phyloP scores from a whole-genome alignment of 78 protist species.

The Dictyostelium brefeldianum region DNA sequence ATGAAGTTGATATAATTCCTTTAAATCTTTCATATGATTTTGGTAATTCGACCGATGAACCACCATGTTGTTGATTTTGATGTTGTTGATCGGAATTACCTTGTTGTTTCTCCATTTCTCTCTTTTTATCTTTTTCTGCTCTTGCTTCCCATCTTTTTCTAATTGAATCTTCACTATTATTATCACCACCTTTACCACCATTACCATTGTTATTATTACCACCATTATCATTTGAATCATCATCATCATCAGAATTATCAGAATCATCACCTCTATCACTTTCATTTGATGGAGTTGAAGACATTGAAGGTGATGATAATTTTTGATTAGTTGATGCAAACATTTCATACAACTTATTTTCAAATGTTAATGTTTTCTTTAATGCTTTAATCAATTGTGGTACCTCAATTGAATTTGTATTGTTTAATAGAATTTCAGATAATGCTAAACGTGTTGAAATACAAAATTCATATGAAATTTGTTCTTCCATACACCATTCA shows the following conservation, averaged over 20 bases:
- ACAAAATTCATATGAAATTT: slow-evolving; percentile 77
- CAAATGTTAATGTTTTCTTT: slow-evolving; percentile 76
- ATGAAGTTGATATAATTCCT: slow-evolving; percentile 76
- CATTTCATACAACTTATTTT: slow-evolving; percentile 32
- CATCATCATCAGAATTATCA: not conserved
- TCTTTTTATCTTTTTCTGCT: slow-evolving; percentile 13
- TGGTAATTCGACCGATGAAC: slow-evolving; percentile 4
- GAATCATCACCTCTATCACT: slow-evolving; percentile 22
- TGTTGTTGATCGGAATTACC: not conserved
- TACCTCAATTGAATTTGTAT: slow-evolving; percentile 20
- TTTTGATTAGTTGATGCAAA: slow-evolving; percentile 20
- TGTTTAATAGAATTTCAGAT: slow-evolving; percentile 10
- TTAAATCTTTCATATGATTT: slow-evolving; percentile 51
- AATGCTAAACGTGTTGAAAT: slow-evolving; percentile 44
- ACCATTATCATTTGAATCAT: not conserved
- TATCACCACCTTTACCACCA: not conserved
- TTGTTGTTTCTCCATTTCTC: slow-evolving; percentile 41
- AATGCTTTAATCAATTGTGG: slow-evolving; percentile 52
- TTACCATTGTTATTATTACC: not conserved
- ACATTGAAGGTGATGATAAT: slow-evolving; percentile 19
- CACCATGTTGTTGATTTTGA: not conserved
- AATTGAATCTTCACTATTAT: slow-evolving; percentile 12
- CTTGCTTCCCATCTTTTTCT: slow-evolving; percentile 33
- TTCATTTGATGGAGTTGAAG: slow-evolving; percentile 9
- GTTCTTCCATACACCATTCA: slow-evolving; percentile 78